Base-by-base conservation (phyloP, 2,329 filamentous ascomycete genomes). In the Elsinoe perseae region DNA sequence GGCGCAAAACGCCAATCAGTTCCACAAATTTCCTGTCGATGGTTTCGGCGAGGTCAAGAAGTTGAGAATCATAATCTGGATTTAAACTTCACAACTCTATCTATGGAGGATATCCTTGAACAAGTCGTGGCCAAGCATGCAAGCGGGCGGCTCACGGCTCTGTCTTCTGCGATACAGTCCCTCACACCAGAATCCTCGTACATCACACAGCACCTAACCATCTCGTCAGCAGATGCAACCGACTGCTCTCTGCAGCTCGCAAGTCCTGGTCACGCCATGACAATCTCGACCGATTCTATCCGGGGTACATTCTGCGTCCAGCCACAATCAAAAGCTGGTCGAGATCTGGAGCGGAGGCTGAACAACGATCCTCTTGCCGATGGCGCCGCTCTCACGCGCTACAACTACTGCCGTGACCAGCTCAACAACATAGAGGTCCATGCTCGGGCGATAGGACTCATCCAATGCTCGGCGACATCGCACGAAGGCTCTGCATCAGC, bases 11-110 rank as follows among this genome's bases (percentile, higher is more conserved):
- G 65, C 4, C 60, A 68, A 20, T 63, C 71, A 20, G 5, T 25
- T 9, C 40, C 53, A 4, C 65, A 64, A 14, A 61, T 93, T 44
- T 77, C 74, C 2, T 72, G 85, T 36, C 84, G 89, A 61, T 98
- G 93, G 92, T 90, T 95, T 69, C 83, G 88, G 57, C 85, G 92
- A 65, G 85, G 84, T 60, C 84, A 86, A 63, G 87, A 92, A 67
- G 81, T 90, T 38, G 79, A 80, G 60, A 81, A 86, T 57, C 73
- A 76, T n/a, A 72, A 81, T n/a, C 77, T 96, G 25, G 68, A 77
- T 1, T 76, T 95, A 30, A 80, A 95, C 65, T 73, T 79, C 44
- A 73, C 80, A 40, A 74, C 79, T 10, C 76, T 97, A 20, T 93
- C 87, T 2, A 79, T 87, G 50, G 89, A 95, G 66, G 68, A 73